Evolutionary conservation across 805 yeast genomes (phyloP), one percentile per base, ranked within the genome.

Genomic region (Kregervanrija fluxuum): DNA sequence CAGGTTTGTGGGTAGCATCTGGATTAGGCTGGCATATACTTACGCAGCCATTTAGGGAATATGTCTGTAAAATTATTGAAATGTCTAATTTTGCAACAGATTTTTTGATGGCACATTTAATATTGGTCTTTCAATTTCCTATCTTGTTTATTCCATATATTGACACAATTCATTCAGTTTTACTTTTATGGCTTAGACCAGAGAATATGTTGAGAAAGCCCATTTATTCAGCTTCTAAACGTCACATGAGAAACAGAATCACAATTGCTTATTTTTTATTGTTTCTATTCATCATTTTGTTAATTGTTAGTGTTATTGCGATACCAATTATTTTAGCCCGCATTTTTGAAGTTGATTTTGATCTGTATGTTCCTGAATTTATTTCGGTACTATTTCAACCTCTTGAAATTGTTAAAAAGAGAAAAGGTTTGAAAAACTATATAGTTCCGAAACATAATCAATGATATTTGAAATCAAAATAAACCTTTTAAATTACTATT

Each of bases 31-130:
- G 82, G 77, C 60, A 73, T 39, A 65, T 77, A 0, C 42, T 82
- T 5, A 65, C 80, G 2, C 89, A 82, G 49, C 89, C 89, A 1
- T 47, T 72, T 3, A 64, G 91, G 53, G 91, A 83, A 56, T 75
- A 67, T 42, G 45, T 75, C 16, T 81, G 86, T 46, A 84, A 84
- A 53, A 62, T 74, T 1, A 71, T 75, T 53, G 93, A 84, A 56
- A 68, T 81, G 69, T 73, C 82, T n/a, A 73, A 74, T 45, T 84
- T 82, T 65, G 77, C 83, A 0, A 77, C 74, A 5, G 93, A 84
- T 60, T 70, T 80, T 46, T 58, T 74, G 30, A 63, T 82, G 30
- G 77, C 82, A 0, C 89, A 84, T 56, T 51, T 74, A 36, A 60
- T 84, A 11, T 62, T 82, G 41, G 73, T 76, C 47, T 59, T 71